These are phyloP conservation scores for Leptographium procerum DNA, from an alignment of 2,329 filamentous ascomycete species.

Conservation along the genomic window DNA sequence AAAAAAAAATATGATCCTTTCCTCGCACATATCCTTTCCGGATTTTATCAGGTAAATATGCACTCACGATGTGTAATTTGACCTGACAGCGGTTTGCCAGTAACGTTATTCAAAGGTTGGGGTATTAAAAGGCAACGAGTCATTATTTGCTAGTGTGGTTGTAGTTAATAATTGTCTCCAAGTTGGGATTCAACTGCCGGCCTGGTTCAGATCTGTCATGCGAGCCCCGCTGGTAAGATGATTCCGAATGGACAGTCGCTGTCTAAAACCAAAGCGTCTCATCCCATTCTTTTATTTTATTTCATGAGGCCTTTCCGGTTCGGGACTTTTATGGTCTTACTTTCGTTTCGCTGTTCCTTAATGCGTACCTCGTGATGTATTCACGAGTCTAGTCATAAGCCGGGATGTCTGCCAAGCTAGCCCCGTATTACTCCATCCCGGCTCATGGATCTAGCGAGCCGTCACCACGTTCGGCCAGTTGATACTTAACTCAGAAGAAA, in stretches of 20 bases:
- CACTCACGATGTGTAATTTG: too few relatives aligned
- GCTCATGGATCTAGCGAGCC: not conserved
- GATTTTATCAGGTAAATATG: too few relatives aligned
- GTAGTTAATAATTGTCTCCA: too few relatives aligned
- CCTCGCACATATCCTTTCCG: too few relatives aligned
- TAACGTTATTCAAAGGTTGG: too few relatives aligned
- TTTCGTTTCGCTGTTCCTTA: too few relatives aligned
- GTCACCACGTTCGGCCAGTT: not conserved
- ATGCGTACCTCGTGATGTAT: too few relatives aligned
- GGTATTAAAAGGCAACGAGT: too few relatives aligned
- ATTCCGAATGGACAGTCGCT: not conserved
- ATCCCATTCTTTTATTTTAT: not conserved
- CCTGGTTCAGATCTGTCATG: not conserved
- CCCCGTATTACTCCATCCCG: not conserved
- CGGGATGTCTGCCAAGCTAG: not conserved
- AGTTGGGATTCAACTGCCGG: not conserved
- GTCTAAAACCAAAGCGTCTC: not conserved
- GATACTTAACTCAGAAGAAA: not conserved
- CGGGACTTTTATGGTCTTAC: too few relatives aligned
- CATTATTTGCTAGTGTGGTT: too few relatives aligned
- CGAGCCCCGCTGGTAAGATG: conserved; percentile 8
- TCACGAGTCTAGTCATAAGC: not conserved
- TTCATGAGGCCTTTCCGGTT: not conserved
- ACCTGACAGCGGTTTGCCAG: too few relatives aligned
- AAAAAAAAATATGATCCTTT: not conserved